These are phyloP conservation scores for Cicer judaicum DNA, from an alignment of 306 rosid species.

Conservation along the genomic window DNA sequence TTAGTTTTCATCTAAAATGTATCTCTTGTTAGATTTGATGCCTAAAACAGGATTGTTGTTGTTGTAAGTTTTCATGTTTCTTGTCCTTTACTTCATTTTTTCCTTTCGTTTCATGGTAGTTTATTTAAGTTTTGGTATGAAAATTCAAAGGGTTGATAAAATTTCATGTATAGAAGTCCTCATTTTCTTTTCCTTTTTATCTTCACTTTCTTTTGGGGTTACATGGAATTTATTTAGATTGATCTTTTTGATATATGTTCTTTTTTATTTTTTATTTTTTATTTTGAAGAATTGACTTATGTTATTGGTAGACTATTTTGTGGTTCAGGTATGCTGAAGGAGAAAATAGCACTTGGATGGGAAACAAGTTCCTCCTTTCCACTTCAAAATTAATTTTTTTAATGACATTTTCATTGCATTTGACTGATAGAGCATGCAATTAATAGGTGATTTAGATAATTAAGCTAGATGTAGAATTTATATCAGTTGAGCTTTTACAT, in stretches of 20 bases:
- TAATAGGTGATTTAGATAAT: no score
- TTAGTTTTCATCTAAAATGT: slow-evolving; percentile 10
- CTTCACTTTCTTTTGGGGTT: neutral
- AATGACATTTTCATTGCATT: no score
- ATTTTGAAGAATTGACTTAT: neutral
- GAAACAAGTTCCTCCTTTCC: neutral
- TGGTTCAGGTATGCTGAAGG: neutral
- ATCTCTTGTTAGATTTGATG: neutral
- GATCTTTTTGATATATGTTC: neutral
- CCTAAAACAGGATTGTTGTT: neutral
- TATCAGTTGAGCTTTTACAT: no score
- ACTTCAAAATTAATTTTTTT: neutral
- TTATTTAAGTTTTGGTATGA: neutral
- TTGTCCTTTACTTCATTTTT: neutral
- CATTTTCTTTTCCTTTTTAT: neutral
- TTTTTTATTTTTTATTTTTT: no score
- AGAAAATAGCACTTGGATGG: neutral
- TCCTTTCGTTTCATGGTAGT: neutral
- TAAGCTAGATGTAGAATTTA: no score
- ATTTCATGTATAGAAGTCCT: neutral
- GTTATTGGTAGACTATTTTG: neutral
- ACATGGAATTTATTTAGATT: neutral
- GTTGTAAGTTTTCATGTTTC: neutral
- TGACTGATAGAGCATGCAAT: no score
- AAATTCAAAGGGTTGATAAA: slow-evolving; percentile 35